Evolutionary conservation across 129 eudicot species (phyloP).

Genomic region (Calendula officinalis): DNA sequence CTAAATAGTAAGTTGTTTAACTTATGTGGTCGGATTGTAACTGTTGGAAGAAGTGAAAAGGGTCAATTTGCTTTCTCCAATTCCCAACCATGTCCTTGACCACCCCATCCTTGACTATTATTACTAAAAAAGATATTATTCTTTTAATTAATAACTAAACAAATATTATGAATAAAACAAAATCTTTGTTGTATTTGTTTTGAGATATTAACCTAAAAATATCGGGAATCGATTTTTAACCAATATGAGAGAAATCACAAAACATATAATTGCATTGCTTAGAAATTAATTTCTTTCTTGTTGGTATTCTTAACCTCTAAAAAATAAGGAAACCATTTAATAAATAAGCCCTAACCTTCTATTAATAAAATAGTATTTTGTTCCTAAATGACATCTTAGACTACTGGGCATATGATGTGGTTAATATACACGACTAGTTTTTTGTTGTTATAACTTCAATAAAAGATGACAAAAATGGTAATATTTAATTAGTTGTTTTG

Average conservation of each 20-base stretch:
- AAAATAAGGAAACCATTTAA: too few relatives aligned
- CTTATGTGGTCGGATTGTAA: conserved; percentile 43
- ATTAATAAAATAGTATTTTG: not conserved
- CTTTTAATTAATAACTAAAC: too few relatives aligned
- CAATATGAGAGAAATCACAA: too few relatives aligned
- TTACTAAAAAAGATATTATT: too few relatives aligned
- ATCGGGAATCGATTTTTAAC: too few relatives aligned
- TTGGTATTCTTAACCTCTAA: too few relatives aligned
- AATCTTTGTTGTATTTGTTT: too few relatives aligned
- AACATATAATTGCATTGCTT: too few relatives aligned
- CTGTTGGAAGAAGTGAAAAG: conserved; percentile 43
- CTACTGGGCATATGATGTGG: conserved; percentile 6
- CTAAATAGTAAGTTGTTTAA: conserved; percentile 23
- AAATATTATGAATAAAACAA: too few relatives aligned
- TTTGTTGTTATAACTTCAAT: conserved; percentile 11
- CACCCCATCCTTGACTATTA: conserved; percentile 20
- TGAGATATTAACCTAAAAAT: too few relatives aligned
- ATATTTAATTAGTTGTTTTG: conserved; percentile 26
- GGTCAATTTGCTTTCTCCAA: conserved; percentile 44
- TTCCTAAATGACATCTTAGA: not conserved
- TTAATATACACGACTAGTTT: not conserved
- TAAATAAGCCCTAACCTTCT: too few relatives aligned
- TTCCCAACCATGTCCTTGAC: conserved; percentile 50
- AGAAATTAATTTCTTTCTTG: too few relatives aligned
- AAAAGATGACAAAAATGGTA: conserved; percentile 5